Evolutionary conservation across 805 yeast species (phyloP), one percentile per base, ranked within the genome.

Genomic region (Candida manassasensis): DNA sequence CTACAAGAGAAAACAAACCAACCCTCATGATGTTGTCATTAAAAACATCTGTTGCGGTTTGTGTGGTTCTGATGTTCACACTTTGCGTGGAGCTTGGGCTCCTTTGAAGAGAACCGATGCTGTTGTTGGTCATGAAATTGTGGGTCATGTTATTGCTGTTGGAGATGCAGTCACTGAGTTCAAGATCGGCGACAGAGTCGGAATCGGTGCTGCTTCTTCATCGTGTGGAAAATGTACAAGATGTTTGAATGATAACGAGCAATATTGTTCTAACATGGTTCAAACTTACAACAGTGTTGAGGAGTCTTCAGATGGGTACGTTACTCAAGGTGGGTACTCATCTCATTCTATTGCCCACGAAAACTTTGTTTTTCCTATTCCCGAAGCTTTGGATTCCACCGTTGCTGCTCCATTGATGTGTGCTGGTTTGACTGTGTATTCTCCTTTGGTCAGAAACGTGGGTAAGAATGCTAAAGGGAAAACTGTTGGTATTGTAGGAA

Each of bases 161-260:
- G 95, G 90, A 33, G 43, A 65, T 6, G 61, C 70, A 25, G 77
- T 84, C 43, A 52, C 55, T 4, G 65, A 41, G 27, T 69, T 59
- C 62, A 72, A 67, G 50, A 50, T 79, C 16, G 95, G 94, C 36
- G 81, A 85, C 44, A 68, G 84, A 43, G 93, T 83, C 17, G 95
- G 90, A 33, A 71, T 83, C 31, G 95, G 95, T 45, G 89, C 93
- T 15, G 77, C 73, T 49, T 64, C 70, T 16, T 64, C 59, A 35
- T 64, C 81, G 19, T 84, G 94, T 63, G 60, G 71, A 37, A 63
- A 73, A 14, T 85, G 95, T 60, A 47, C 63, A 32, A 63, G 75
- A 50, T 85, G 77, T 48, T 27, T 44, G 11, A 13, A 33, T 21
- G 55, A 53, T 35, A 52, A 56, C 39, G 68, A 66, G 42, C 63